Percentiles rank a stretch among this genome's conserved stretches.
These are phyloP conservation scores for Xylaria cubensis DNA, from an alignment of 495 filamentous ascomycete genomes.

Conservation along the genomic window DNA sequence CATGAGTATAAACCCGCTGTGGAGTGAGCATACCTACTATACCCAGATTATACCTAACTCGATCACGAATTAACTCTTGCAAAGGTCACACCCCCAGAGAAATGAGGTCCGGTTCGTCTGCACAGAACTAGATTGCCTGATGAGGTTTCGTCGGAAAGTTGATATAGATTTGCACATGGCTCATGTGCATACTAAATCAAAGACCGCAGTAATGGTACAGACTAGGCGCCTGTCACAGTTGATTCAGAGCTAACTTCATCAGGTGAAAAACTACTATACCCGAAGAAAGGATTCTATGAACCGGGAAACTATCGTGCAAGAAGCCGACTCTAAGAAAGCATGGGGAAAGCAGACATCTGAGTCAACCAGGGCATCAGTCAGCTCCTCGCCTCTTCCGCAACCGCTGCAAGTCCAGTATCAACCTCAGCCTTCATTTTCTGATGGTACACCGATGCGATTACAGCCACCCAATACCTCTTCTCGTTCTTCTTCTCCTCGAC, in stretches of 20 bases:
- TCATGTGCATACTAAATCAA: slow-evolving; percentile 42
- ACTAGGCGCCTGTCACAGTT: too few relatives aligned
- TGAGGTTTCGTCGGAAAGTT: slow-evolving; percentile 51
- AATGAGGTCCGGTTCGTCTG: slow-evolving; percentile 34
- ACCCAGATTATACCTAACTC: not conserved
- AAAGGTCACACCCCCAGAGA: slow-evolving; percentile 29
- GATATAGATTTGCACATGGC: slow-evolving; percentile 56
- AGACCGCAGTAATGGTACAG: too few relatives aligned
- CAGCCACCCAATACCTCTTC: slow-evolving; percentile 43
- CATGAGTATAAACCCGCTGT: not conserved
- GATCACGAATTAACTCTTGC: slow-evolving; percentile 22
- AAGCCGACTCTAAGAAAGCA: not conserved
- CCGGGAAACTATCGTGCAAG: not conserved
- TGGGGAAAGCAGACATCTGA: not conserved
- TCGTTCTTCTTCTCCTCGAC: slow-evolving; percentile 30
- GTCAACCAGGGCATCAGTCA: slow-evolving; percentile 14
- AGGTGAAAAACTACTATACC: not conserved
- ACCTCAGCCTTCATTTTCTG: slow-evolving; percentile 39
- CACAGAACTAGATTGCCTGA: slow-evolving; percentile 38
- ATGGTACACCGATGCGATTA: slow-evolving; percentile 38
- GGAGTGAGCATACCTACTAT: slow-evolving; percentile 29
- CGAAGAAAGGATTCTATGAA: not conserved
- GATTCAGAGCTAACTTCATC: not conserved
- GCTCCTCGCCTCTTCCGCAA: slow-evolving; percentile 45
- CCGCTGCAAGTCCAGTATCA: slow-evolving; percentile 40